These are phyloP conservation scores for Rhizophagus sp. DNA, from an alignment of 192 early-diverging fungal species.

Conservation along the genomic window DNA sequence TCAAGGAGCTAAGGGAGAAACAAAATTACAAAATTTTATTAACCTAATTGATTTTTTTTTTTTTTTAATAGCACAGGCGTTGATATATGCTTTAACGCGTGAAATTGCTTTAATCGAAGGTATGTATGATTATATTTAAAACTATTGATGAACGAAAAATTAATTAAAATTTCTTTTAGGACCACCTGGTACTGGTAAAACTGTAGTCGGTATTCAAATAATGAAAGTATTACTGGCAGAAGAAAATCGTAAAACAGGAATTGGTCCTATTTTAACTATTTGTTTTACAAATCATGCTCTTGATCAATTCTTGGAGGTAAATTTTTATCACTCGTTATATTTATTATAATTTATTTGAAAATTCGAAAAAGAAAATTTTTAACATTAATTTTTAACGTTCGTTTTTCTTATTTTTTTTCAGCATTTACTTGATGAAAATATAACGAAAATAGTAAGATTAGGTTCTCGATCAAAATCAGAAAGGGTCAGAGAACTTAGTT, in stretches of 20 bases:
- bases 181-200: slow-evolving; percentile 57
- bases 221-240: slow-evolving; percentile 41
- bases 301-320: slow-evolving; percentile 57
- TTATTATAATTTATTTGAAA: too few species aligned
- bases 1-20: too few species aligned
- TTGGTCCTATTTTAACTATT: slow-evolving; percentile 51
- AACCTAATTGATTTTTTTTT: too few species aligned
- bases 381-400: too few species aligned
- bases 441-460: slow-evolving; percentile 45
- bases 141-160: too few species aligned
- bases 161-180: too few species aligned
- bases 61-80: slow-evolving; percentile 32
- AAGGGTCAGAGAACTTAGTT: slow-evolving; percentile 24
- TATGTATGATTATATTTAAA: too few species aligned
- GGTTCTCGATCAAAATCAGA: slow-evolving; percentile 45
- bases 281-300: slow-evolving; percentile 65
- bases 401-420: background rate
- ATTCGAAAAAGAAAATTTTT: too few species aligned
- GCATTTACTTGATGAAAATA: background rate
- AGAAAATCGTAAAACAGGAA: slow-evolving; percentile 32
- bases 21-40: too few species aligned
- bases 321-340: background rate
- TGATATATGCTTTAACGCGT: slow-evolving; percentile 46
- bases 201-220: slow-evolving; percentile 54
- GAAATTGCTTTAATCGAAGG: slow-evolving; percentile 59